Percentiles rank a stretch among this genome's conserved stretches.
Evolutionary conservation across 768 basidiomycete species (phyloP).

Genomic region (Boletales sp.): DNA sequence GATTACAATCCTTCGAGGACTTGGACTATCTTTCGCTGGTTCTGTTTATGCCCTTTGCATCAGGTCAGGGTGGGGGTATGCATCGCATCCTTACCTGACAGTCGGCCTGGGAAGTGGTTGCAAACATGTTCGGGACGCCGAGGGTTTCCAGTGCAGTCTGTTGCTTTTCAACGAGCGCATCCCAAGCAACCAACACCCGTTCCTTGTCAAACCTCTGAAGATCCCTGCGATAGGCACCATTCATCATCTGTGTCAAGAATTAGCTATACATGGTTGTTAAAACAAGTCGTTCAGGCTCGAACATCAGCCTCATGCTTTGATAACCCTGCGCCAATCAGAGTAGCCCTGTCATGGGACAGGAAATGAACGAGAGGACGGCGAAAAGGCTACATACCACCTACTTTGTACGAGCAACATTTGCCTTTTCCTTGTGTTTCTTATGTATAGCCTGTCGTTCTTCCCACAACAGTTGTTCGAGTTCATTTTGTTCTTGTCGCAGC

Average conservation of each 20-base stretch:
- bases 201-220: conserved; percentile 67
- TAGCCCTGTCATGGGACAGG: conserved; percentile 45
- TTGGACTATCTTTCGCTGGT: conserved; percentile 66
- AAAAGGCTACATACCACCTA: conserved; percentile 29
- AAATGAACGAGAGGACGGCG: conserved; percentile 1
- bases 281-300: conserved; percentile 11
- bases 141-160: conserved; percentile 59
- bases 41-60: conserved; percentile 37
- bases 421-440: conserved; percentile 65
- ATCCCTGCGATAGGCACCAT: conserved; percentile 61
- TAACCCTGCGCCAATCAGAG: conserved; percentile 58
- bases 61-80: background rate
- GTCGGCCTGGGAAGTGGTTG: conserved; percentile 44
- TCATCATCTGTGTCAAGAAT: conserved; percentile 54
- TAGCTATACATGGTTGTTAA: conserved; percentile 9
- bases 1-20: conserved; percentile 55
- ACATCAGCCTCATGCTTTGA: conserved; percentile 60
- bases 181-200: conserved; percentile 71
- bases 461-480: conserved; percentile 66
- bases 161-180: conserved; percentile 66
- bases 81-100: conserved; percentile 48
- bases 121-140: conserved; percentile 70
- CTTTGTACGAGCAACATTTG: conserved; percentile 67
- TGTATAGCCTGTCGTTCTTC: conserved; percentile 61
- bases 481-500: conserved; percentile 71